Conservation (phyloP, 1,139 yeast species). For the Protomyces arabidopsidicola region DNA sequence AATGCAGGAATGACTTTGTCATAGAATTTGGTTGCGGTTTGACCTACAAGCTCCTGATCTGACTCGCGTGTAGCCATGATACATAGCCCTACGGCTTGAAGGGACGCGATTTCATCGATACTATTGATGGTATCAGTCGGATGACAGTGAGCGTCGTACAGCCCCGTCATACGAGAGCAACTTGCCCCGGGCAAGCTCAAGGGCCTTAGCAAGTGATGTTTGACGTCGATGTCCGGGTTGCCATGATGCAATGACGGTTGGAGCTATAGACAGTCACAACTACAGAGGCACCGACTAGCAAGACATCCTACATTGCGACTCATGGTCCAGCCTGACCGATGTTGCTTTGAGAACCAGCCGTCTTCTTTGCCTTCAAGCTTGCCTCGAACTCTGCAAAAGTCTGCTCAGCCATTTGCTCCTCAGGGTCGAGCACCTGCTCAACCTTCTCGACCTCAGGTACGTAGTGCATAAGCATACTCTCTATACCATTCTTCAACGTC, state of each 20-base stretch:
- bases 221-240: no score
- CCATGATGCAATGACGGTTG: no score
- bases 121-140: conserved; percentile 31
- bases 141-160: conserved; percentile 30
- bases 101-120: conserved; percentile 33
- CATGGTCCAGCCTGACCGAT: conserved; percentile 5
- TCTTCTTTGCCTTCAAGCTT: conserved; percentile 36
- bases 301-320: not conserved
- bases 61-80: conserved; percentile 43
- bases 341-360: conserved; percentile 7
- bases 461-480: conserved; percentile 77
- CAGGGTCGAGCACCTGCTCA: conserved; percentile 61
- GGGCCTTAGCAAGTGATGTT: no score
- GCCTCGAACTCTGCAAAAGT: conserved; percentile 67
- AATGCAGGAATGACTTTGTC: conserved; percentile 54
- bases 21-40: conserved; percentile 37
- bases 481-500: conserved; percentile 75
- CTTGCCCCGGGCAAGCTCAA: no score
- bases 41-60: conserved; percentile 41
- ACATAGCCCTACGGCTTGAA: conserved; percentile 33
- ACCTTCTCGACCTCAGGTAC: conserved; percentile 77
- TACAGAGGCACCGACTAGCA: no score
- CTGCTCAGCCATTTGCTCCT: conserved; percentile 55
- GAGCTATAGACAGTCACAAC: no score
- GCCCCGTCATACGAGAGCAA: not conserved